Evolutionary conservation across 2,329 filamentous ascomycete genomes (phyloP).

Genomic region (Hypomyces rosellus): DNA sequence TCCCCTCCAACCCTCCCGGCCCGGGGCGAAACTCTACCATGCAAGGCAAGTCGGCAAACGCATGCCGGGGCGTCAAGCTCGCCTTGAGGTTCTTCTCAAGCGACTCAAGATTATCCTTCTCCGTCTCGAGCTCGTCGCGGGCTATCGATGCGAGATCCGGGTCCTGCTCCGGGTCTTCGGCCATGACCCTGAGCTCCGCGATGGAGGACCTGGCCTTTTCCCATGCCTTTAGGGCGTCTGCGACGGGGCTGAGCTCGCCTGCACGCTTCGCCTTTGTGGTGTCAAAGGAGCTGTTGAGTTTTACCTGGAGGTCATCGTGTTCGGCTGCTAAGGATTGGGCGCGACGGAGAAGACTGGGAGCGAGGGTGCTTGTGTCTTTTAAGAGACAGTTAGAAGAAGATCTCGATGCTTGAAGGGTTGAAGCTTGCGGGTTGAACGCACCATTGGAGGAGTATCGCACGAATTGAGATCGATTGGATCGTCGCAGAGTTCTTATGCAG

Average conservation of each 20-base stretch:
- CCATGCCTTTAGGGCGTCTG: conserved; percentile 52
- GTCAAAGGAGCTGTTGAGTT: conserved; percentile 51
- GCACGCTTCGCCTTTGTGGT: conserved; percentile 50
- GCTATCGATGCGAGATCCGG: conserved; percentile 72
- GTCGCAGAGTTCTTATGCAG: conserved; percentile 26
- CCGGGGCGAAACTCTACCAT: conserved; percentile 88
- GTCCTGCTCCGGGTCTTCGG: conserved; percentile 43
- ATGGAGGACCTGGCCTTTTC: conserved; percentile 48
- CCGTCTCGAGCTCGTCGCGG: conserved; percentile 70
- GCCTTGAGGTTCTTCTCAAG: conserved; percentile 65
- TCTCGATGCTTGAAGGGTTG: too few relatives aligned
- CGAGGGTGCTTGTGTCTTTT: conserved; percentile 29
- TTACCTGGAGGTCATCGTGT: conserved; percentile 46
- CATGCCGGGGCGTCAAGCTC: conserved; percentile 78
- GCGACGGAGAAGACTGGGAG: conserved; percentile 52
- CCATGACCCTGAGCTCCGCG: conserved; percentile 46
- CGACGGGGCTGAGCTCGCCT: conserved; percentile 55
- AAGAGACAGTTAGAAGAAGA: neutral
- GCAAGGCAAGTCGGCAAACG: conserved; percentile 84
- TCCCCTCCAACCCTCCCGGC: conserved; percentile 84
- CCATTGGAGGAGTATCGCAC: conserved; percentile 28
- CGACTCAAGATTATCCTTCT: conserved; percentile 52
- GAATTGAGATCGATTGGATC: conserved; percentile 20
- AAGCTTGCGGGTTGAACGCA: conserved; percentile 9
- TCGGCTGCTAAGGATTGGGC: conserved; percentile 53